Evolutionary conservation across 2,329 filamentous ascomycete genomes (phyloP).

Genomic region (Ophiostoma populinum): DNA sequence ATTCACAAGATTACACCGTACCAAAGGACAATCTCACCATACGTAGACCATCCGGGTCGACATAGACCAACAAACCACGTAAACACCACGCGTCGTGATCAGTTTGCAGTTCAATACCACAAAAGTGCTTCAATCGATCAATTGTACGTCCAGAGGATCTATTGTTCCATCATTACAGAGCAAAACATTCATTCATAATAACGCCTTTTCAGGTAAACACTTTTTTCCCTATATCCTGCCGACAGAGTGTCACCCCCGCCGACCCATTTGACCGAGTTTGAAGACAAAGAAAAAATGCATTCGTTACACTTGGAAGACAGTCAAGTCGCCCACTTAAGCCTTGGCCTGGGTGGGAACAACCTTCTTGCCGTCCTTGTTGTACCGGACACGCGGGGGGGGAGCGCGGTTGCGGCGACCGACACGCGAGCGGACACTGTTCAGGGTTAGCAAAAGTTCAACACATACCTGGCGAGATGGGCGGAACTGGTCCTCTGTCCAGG

Average conservation of each 20-base stretch:
- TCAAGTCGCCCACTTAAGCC: slow-evolving; percentile 18
- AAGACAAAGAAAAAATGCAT: slow-evolving; percentile 1
- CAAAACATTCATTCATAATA: slow-evolving; percentile 2
- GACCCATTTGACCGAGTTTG: background rate
- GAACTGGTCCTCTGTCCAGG: no score
- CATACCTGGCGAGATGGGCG: background rate
- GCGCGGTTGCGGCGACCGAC: slow-evolving; percentile 97
- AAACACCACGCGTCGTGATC: no score
- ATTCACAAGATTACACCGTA: no score
- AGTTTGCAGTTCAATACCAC: no score
- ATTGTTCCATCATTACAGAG: slow-evolving; percentile 2
- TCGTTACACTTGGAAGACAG: background rate
- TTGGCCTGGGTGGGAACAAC: slow-evolving; percentile 75
- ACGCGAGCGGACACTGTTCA: slow-evolving; percentile 82
- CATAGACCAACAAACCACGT: no score
- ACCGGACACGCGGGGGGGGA: slow-evolving; percentile 89
- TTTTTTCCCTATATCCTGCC: slow-evolving; percentile 1
- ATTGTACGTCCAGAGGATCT: no score
- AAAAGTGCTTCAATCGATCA: no score
- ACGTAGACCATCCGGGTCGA: no score
- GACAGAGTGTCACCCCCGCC: slow-evolving; percentile 1
- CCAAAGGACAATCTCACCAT: no score
- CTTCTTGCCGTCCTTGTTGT: slow-evolving; percentile 99
- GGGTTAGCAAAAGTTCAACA: slow-evolving; percentile 22
- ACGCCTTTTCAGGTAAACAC: slow-evolving; percentile 2